phyloP scores from a whole-genome alignment of 1,284 basidiomycete genomes.

The Fomes fomentarius region DNA sequence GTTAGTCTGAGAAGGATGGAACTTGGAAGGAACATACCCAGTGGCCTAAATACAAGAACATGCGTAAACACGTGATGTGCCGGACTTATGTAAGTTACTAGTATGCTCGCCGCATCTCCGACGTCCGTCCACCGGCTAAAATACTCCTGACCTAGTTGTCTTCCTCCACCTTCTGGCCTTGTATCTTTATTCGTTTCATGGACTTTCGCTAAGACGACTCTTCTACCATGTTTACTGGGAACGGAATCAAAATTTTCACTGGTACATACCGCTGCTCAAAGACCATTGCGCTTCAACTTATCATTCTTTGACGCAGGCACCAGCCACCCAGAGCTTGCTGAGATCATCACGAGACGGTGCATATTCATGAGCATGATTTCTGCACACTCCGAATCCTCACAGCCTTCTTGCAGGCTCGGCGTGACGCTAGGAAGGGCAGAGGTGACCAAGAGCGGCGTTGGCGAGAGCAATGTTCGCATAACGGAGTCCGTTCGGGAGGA shows the following conservation, averaged over 20 bases:
- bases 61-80: background rate
- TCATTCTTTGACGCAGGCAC: slow-evolving; percentile 56
- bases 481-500: slow-evolving; percentile 96
- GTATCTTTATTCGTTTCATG: slow-evolving; percentile 34
- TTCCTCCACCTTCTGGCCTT: slow-evolving; percentile 26
- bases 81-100: background rate
- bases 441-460: slow-evolving; percentile 87
- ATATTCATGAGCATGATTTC: slow-evolving; percentile 2
- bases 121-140: slow-evolving; percentile 15
- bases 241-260: slow-evolving; percentile 90
- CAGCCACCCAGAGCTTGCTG: slow-evolving; percentile 95
- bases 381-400: background rate
- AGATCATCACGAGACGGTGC: slow-evolving; percentile 92
- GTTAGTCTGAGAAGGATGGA: background rate
- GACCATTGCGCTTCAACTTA: slow-evolving; percentile 14
- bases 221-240: slow-evolving; percentile 69
- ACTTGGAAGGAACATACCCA: background rate
- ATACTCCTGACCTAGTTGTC: slow-evolving; percentile 15
- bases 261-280: slow-evolving; percentile 54
- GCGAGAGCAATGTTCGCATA: slow-evolving; percentile 92
- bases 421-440: slow-evolving; percentile 85
- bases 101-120: slow-evolving; percentile 5
- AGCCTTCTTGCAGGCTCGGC: slow-evolving; percentile 64
- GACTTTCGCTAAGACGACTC: slow-evolving; percentile 26
- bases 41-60: background rate